Percentiles rank a stretch among this genome's conserved stretches.
Evolutionary conservation across 2,329 filamentous ascomycete species (phyloP).

Genomic region (Aspergillus niger): DNA sequence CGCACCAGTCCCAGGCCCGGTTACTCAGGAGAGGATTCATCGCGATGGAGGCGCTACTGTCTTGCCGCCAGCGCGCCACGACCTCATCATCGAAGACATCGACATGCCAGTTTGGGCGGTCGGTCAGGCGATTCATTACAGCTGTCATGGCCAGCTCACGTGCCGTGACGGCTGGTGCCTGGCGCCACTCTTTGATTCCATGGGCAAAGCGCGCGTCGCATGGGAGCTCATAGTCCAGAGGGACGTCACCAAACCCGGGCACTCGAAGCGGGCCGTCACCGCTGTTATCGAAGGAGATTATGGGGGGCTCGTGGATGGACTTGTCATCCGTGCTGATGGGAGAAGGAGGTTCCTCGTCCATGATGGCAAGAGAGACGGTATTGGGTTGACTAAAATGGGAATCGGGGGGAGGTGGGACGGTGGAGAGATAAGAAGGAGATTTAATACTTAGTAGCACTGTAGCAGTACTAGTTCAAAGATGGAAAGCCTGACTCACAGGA

Average conservation of each 20-base stretch:
- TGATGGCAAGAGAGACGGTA: too few species aligned
- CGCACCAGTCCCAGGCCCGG: not conserved
- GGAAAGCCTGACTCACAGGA: too few species aligned
- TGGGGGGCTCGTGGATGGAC: not conserved
- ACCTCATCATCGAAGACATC: not conserved
- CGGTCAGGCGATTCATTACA: not conserved
- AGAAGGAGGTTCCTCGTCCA: too few species aligned
- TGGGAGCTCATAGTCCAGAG: not conserved
- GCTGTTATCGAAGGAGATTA: not conserved
- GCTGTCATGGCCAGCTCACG: not conserved
- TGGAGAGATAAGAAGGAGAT: too few species aligned
- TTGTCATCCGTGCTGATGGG: too few species aligned
- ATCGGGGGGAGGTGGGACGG: too few species aligned
- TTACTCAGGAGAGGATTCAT: not conserved
- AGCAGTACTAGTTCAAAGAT: too few species aligned
- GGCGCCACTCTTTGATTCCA: conserved; percentile 1
- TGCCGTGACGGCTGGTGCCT: not conserved
- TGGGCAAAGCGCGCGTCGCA: conserved; percentile 3
- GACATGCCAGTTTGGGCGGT: not conserved
- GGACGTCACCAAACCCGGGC: not conserved
- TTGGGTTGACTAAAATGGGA: too few species aligned
- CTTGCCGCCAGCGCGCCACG: not conserved
- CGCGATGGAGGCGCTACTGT: not conserved
- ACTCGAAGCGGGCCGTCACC: conserved; percentile 1
- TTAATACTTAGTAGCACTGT: too few species aligned